phyloP scores from a whole-genome alignment of 176 grass and related monocot species.

The Raddia distichophylla region DNA sequence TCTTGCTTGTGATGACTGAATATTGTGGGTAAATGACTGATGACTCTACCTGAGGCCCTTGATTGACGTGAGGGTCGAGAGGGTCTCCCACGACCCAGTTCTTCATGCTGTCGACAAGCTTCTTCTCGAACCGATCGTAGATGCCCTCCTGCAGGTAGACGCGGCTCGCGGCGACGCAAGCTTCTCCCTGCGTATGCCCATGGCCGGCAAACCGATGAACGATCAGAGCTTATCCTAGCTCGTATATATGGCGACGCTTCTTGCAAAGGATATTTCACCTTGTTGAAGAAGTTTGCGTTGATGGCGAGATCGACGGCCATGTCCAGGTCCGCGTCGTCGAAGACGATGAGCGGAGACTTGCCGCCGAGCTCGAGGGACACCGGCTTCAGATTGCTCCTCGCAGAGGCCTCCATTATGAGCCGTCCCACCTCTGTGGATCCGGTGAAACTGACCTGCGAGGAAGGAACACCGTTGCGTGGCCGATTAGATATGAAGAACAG shows the following conservation, averaged over 20 bases:
- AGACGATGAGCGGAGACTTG: conserved; percentile 60
- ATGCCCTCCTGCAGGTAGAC: conserved; percentile 60
- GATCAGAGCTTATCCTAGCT: not conserved
- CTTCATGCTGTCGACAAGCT: conserved; percentile 36
- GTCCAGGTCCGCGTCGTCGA: conserved; percentile 61
- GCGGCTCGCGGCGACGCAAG: conserved; percentile 43
- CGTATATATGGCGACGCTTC: not conserved
- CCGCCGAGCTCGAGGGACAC: conserved; percentile 67
- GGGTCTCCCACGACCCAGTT: conserved; percentile 54
- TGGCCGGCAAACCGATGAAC: not conserved
- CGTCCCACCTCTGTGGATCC: conserved; percentile 60
- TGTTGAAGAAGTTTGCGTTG: conserved; percentile 50
- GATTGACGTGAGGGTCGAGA: conserved; percentile 49
- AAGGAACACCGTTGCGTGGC: not conserved
- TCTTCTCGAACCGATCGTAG: conserved; percentile 56
- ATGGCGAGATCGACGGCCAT: conserved; percentile 52
- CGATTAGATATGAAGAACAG: not conserved
- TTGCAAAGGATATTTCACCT: conserved; percentile 6
- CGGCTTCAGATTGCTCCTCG: conserved; percentile 62
- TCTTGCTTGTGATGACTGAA: not conserved
- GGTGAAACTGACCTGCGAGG: conserved; percentile 57
- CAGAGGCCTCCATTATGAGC: conserved; percentile 61
- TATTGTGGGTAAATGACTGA: not conserved
- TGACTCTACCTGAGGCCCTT: conserved; percentile 56
- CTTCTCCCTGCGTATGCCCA: conserved; percentile 49